Evolutionary conservation across 306 rosid species (phyloP).

Genomic region (Quercus cerris): DNA sequence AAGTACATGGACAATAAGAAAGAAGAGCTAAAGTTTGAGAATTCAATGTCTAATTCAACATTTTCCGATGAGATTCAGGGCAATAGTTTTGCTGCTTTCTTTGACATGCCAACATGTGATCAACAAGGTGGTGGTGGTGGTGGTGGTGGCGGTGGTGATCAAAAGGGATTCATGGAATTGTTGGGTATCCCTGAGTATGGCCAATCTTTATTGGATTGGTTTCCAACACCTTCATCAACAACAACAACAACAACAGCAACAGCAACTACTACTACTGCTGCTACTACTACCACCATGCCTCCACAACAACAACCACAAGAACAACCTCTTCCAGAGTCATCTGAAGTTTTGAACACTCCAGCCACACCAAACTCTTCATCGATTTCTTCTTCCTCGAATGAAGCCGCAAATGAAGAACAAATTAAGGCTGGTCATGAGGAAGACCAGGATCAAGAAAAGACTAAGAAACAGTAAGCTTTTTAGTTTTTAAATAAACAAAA

Average conservation of each 20-base stretch:
- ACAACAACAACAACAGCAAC: background rate
- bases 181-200: constrained; percentile 26
- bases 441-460: constrained; percentile 49
- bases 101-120: constrained; percentile 46
- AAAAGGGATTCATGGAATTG: constrained; percentile 46
- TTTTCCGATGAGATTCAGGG: constrained; percentile 54
- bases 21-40: constrained; percentile 21
- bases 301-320: background rate
- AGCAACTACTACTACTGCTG: background rate
- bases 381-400: constrained; percentile 67
- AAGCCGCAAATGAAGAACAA: constrained; percentile 32
- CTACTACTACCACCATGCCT: too few species aligned
- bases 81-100: constrained; percentile 26
- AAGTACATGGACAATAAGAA: constrained; percentile 51
- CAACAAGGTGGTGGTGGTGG: background rate
- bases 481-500: too few species aligned
- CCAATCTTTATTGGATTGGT: constrained; percentile 46
- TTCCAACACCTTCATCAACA: constrained; percentile 18
- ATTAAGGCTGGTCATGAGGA: constrained; percentile 19
- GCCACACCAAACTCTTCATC: constrained; percentile 64
- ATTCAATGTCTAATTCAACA: constrained; percentile 40
- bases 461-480: constrained; percentile 61
- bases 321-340: constrained; percentile 29
- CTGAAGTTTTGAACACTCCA: constrained; percentile 72
- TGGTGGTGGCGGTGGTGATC: background rate